Percentiles rank a stretch among this genome's conserved stretches.
phyloP scores from a whole-genome alignment of 2,329 filamentous ascomycete species.

The Penicillium sclerotigenum region DNA sequence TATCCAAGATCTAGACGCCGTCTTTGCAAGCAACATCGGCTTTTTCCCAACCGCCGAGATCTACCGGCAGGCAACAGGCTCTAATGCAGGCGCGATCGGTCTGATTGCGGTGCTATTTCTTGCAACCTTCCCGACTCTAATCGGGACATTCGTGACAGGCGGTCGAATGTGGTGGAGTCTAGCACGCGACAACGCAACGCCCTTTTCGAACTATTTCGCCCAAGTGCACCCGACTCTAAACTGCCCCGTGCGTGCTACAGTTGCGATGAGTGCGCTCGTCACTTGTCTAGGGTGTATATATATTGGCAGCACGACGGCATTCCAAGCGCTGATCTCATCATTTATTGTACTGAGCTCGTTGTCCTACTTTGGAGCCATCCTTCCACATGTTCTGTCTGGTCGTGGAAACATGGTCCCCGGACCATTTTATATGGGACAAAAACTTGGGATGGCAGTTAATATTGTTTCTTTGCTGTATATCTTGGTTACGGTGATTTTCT shows the following conservation, averaged over 20 bases:
- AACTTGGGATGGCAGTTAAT: constrained; percentile 52
- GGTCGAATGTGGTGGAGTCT: constrained; percentile 61
- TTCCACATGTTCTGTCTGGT: constrained; percentile 53
- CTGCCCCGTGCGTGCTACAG: constrained; percentile 56
- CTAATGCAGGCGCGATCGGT: constrained; percentile 50
- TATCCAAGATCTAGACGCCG: constrained; percentile 47
- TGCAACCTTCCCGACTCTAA: constrained; percentile 51
- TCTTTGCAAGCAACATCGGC: constrained; percentile 45
- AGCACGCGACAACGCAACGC: constrained; percentile 56
- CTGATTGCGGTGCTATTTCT: constrained; percentile 55
- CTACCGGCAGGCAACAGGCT: constrained; percentile 59
- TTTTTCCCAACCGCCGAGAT: constrained; percentile 65
- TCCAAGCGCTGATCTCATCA: constrained; percentile 62
- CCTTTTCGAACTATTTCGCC: constrained; percentile 50
- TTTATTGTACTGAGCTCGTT: constrained; percentile 55
- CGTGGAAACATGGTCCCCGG: constrained; percentile 52
- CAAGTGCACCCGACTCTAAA: constrained; percentile 47
- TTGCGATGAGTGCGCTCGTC: constrained; percentile 50
- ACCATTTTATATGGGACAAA: constrained; percentile 55
- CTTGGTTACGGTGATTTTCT: constrained; percentile 60
- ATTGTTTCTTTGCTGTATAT: constrained; percentile 57
- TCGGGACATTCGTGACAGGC: constrained; percentile 55
- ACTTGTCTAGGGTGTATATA: constrained; percentile 63
- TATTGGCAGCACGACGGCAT: constrained; percentile 63
- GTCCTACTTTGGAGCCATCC: constrained; percentile 62